Conservation (phyloP, 768 basidiomycete genomes). For the Gloeopeniophorella convolvens region DNA sequence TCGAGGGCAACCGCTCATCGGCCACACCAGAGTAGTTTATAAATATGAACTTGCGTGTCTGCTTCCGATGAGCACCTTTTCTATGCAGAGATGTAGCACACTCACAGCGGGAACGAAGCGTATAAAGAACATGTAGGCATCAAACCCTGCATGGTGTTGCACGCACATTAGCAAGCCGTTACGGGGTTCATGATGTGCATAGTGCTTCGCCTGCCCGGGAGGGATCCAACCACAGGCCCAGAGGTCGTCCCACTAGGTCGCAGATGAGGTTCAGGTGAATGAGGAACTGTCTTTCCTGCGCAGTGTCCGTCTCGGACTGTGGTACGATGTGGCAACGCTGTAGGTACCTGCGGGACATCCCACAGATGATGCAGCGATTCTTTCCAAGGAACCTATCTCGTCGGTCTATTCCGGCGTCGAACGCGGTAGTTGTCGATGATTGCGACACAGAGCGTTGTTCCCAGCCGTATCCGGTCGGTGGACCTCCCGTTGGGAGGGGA, state of each 20-base stretch:
- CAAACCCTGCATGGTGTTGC: slow-evolving; percentile 19
- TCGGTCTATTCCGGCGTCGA: background rate
- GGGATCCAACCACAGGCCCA: background rate
- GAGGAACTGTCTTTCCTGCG: background rate
- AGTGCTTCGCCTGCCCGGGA: background rate
- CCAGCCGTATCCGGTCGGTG: background rate
- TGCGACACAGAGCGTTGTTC: background rate
- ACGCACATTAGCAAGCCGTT: background rate
- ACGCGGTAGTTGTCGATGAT: background rate
- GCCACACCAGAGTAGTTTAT: slow-evolving; percentile 26
- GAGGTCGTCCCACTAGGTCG: background rate
- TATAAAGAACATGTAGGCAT: slow-evolving; percentile 24
- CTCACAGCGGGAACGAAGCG: slow-evolving; percentile 26
- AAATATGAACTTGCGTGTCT: slow-evolving; percentile 25
- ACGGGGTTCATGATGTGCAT: background rate
- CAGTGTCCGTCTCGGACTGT: accelerated
- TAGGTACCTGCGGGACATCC: background rate
- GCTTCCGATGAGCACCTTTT: background rate
- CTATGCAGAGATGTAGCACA: background rate
- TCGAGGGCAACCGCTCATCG: slow-evolving; percentile 27
- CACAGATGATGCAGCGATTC: slow-evolving; percentile 1
- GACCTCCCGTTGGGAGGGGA: no score
- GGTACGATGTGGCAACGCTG: background rate
- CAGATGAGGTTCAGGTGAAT: background rate
- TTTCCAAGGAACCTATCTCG: background rate